Conservation (phyloP, 2,329 filamentous ascomycete species). For the Microcera coccophila region DNA sequence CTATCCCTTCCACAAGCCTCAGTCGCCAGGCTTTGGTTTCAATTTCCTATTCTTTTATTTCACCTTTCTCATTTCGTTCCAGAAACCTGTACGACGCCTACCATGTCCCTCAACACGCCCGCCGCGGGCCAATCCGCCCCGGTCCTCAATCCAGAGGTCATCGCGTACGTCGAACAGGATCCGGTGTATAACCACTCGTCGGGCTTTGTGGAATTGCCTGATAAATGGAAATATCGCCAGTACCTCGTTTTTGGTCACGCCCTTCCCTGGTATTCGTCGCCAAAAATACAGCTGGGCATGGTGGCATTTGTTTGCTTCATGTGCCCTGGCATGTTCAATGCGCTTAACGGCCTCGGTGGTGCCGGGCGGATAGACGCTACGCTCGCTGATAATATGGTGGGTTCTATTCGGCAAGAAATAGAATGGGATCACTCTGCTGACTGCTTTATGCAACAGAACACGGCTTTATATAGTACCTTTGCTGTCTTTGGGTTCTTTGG, state of each 20-base stretch:
- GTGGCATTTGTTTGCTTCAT: constrained; percentile 56
- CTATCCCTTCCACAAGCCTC: no score
- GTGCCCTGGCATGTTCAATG: constrained; percentile 71
- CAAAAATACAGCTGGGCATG: constrained; percentile 65
- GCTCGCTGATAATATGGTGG: constrained; percentile 35
- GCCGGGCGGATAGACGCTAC: constrained; percentile 49
- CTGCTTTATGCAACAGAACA: constrained; percentile 40
- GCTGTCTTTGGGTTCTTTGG: constrained; percentile 64
- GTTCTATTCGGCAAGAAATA: constrained; percentile 1
- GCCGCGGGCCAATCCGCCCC: constrained; percentile 3
- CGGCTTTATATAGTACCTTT: constrained; percentile 68
- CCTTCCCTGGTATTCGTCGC: constrained; percentile 64
- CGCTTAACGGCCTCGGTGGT: constrained; percentile 60
- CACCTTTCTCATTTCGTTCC: no score
- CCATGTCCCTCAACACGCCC: constrained; percentile 11
- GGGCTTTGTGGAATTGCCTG: constrained; percentile 11
- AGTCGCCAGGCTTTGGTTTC: no score
- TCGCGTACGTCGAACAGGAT: constrained; percentile 8
- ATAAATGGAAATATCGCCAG: constrained; percentile 22
- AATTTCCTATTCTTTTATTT: no score
- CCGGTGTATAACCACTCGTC: constrained; percentile 3
- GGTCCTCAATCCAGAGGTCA: constrained; percentile 1
- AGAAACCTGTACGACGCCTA: no score
- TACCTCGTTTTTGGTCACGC: constrained; percentile 15
- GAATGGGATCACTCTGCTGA: constrained; percentile 1